Evolutionary conservation across 2,329 filamentous ascomycete species (phyloP), one percentile per base, ranked within the genome.

Genomic region (Huntiella savannae): DNA sequence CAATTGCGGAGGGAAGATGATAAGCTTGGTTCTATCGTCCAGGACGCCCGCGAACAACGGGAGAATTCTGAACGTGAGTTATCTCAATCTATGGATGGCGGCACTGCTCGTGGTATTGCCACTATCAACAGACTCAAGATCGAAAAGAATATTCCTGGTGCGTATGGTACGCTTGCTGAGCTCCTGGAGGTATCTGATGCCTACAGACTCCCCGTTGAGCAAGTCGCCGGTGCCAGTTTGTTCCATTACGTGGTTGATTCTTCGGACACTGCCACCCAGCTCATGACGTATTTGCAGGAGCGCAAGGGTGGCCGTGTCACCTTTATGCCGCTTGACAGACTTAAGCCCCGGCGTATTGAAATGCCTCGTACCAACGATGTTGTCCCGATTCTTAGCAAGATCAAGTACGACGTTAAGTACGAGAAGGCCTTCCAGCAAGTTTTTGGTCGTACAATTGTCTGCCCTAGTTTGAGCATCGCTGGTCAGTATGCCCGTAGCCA

Each of bases 241-340:
- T 98, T 98, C 63, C 85, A 98, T 61, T 94, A 94, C 53, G 78
- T 98, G 8, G 88, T 96, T 38, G 88, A 98, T 59, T 88, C 81
- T 43, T 85, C 92, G 50, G 76, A 82, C 36, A 95, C 87, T 0
- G 86, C 87, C 1, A 85, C 83, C 1, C 75, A 76, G 53, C 73
- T 95, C 33, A 76, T 91, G 38, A 81, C 88, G 53, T 73, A 77
- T 11, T 68, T 98, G 22, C 81, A 86, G 58, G 79, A 77, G 52
- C 77, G 84, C 53, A 81, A 77, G 50, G 80, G 82, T 12, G 91
- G 91, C 10, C 76, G 91, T 57, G 73, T 98, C 13, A 98, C 92
- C 0, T 95, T 95, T 56, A 88, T 96, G 71, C 91, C 91, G 0
- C 68, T 98, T 15, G 88, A 85, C 52, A 79, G 87, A 52, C 66